Percentiles rank a stretch among this genome's conserved stretches.
Evolutionary conservation across 768 basidiomycete genomes (phyloP).

Genomic region (Mycena capillaripes): DNA sequence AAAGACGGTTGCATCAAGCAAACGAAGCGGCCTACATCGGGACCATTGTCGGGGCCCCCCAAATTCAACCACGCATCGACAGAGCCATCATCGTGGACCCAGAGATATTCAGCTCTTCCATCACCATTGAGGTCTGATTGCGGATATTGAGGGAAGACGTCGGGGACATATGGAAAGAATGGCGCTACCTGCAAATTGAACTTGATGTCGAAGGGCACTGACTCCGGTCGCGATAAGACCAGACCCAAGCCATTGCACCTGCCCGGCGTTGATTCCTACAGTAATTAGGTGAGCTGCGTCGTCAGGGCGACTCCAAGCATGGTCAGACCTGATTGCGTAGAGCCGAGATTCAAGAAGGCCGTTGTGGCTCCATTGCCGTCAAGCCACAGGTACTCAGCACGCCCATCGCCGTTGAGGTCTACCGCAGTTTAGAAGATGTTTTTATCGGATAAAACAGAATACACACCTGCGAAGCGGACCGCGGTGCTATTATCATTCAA

Average conservation of each 20-base stretch:
- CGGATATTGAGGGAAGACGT: too few species aligned
- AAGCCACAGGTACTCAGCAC: conserved; percentile 14
- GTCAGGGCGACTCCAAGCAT: too few species aligned
- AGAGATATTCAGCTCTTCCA: conserved; percentile 23
- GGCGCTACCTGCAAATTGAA: conserved; percentile 12
- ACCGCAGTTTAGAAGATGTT: neutral
- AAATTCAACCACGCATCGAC: conserved; percentile 21
- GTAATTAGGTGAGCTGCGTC: neutral
- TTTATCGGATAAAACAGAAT: neutral
- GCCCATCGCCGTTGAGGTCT: conserved; percentile 8
- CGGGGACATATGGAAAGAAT: too few species aligned
- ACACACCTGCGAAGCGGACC: conserved; percentile 16
- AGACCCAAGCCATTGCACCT: conserved; percentile 4
- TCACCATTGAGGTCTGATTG: conserved; percentile 16
- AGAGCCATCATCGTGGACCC: too few species aligned
- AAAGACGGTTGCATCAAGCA: neutral
- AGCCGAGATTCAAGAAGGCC: too few species aligned
- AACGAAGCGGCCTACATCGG: neutral
- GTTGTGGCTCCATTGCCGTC: neutral
- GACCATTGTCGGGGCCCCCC: conserved; percentile 13
- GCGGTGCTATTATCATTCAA: conserved; percentile 17
- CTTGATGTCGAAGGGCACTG: neutral
- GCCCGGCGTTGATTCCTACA: conserved; percentile 1
- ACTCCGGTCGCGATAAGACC: neutral
- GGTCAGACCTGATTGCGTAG: conserved; percentile 10